Base-by-base conservation (phyloP, 345 rosid genomes). In the Gossypium turneri region DNA sequence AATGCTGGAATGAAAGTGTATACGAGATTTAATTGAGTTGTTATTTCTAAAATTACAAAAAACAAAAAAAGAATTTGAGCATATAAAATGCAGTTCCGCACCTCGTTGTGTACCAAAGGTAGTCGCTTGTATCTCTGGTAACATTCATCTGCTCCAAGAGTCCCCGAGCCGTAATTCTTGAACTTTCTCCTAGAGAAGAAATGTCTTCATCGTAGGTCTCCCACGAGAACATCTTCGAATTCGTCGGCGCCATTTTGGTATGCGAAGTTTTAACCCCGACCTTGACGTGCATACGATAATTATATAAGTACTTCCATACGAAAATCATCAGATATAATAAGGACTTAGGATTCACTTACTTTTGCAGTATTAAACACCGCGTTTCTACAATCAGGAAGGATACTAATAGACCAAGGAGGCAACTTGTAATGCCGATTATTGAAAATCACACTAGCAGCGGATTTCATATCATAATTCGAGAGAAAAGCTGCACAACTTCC, bases 351-450 rank as follows among this genome's bases (percentile, higher is more conserved):
- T 57, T 53, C 60, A 79, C 86, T 75, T 66, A 80, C 88, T 73
- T 47, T 86, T 5, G 98, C 98, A 69, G 98, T 94, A 82, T 90
- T 94, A 70, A 82, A 94, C 19, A 82, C 94, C 16, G 76, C 90
- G 7, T 86, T 84, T 80, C 69, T 81, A 85, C 98, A 94, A 80
- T 94, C 98, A 0, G 96, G 98, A 81, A 94, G 98, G 77, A 95
- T 93, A 79, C 98, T 95, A 9, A 85, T 84, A 74, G 99, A 95
- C 99, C 99, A 95, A 43, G 98, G 91, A 53, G 96, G 98, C 80
- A 95, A 86, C 72, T 82, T 73, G 67, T 86, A 89, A 59, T 87
- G 96, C 73, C 84, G 79, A 19, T 85, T 86, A 22, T 88, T 85
- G 79, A 90, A 95, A 56, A 77, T 77, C 75, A 93, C 94, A 73